phyloP scores from a whole-genome alignment of 83 land plant species.

The Thuja plicata region DNA sequence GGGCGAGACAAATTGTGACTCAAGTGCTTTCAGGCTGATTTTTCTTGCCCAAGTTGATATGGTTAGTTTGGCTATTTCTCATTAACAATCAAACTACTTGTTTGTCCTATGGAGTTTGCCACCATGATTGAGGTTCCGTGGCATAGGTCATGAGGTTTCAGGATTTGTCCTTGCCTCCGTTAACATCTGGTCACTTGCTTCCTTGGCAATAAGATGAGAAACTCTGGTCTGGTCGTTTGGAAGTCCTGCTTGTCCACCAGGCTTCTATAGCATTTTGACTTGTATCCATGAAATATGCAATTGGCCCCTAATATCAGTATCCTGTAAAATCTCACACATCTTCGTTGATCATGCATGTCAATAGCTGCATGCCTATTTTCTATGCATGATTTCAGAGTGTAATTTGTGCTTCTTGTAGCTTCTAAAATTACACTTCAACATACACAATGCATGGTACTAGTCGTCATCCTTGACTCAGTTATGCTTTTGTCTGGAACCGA shows the following conservation, averaged over 20 bases:
- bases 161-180: constrained; percentile 4
- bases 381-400: neutral
- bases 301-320: neutral
- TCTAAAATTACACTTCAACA: neutral
- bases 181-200: neutral
- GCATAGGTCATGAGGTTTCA: neutral
- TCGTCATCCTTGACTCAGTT: neutral
- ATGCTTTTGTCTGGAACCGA: neutral
- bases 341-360: neutral
- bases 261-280: neutral
- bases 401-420: neutral
- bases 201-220: constrained; percentile 3
- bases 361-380: neutral
- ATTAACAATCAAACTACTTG: neutral
- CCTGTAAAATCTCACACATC: neutral
- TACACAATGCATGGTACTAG: neutral
- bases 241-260: constrained; percentile 4
- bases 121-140: neutral
- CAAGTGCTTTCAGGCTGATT: constrained; percentile 60
- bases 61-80: neutral
- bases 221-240: neutral
- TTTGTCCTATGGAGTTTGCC: neutral
- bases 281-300: constrained; percentile 4
- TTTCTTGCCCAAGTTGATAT: neutral
- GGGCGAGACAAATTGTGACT: constrained; percentile 75